These are phyloP conservation scores for Pachyrhizus erosus DNA, from an alignment of 306 rosid genomes.

Conservation along the genomic window DNA sequence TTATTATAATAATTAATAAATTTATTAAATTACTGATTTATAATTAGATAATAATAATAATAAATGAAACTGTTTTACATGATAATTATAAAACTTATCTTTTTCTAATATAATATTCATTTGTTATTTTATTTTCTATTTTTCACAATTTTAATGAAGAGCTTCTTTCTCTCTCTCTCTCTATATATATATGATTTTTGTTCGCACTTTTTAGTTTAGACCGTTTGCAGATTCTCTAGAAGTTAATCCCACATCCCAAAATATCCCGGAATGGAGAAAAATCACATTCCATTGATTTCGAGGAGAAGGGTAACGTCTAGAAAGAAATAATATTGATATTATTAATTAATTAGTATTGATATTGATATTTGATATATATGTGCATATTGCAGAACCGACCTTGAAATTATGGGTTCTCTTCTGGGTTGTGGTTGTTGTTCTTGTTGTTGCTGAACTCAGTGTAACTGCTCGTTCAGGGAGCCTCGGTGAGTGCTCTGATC, in stretches of 20 bases:
- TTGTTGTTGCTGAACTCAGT: slow-evolving; percentile 48
- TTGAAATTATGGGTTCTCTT: slow-evolving; percentile 41
- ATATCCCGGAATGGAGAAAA: slow-evolving; percentile 22
- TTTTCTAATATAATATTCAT: too few species aligned
- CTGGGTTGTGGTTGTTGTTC: slow-evolving; percentile 11
- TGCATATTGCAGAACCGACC: slow-evolving; percentile 57
- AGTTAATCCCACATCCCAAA: slow-evolving; percentile 53
- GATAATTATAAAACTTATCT: too few species aligned
- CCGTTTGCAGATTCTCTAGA: slow-evolving; percentile 60
- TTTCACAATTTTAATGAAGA: not conserved
- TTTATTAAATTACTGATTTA: too few species aligned
- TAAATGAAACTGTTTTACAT: too few species aligned
- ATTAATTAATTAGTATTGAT: not conserved
- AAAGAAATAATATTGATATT: not conserved
- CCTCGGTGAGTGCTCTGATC: slow-evolving; percentile 56
- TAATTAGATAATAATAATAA: too few species aligned
- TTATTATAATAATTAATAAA: too few species aligned
- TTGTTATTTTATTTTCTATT: not conserved
- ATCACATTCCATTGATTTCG: slow-evolving; percentile 51
- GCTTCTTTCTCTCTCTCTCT: not conserved
- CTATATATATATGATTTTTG: not conserved
- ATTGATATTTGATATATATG: not conserved
- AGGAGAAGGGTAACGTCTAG: slow-evolving; percentile 23
- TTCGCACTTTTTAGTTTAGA: not conserved
- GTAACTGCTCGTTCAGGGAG: slow-evolving; percentile 47